Evolutionary conservation across 2,329 filamentous ascomycete species (phyloP), one percentile per base, ranked within the genome.

Genomic region (Scytalidium lignicola): DNA sequence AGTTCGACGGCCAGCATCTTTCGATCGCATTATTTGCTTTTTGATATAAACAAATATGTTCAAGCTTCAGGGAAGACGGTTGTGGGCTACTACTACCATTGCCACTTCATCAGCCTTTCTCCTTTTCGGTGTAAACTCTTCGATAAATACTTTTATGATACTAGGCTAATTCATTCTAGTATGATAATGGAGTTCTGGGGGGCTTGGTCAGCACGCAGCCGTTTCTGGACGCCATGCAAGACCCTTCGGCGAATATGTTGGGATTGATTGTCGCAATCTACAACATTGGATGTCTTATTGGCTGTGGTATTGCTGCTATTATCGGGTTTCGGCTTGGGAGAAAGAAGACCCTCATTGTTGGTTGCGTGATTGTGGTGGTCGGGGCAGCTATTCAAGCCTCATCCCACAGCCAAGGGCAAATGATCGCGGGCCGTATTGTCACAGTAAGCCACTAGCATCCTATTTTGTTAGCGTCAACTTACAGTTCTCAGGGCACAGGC

Each of bases 251-350:
- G 3, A 60, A 65, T 2, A 64, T 73, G 62, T 65, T 72, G 19
- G 68, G 68, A 3, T 51, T 72, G 3, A 73, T 75, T 40, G 71
- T 73, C 3, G 69, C 70, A 7, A 72, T 74, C 8, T 70, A 66
- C 41, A 66, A 70, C 20, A 75, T 79, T 17, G 51, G 51, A 40
- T 82, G 79, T 62, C 77, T 78, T 50, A 48, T 70, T 46, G 74
- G 73, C 48, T 72, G 72, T 37, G 53, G 74, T 19, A 52, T 69
- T 44, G 69, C 68, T 26, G 63, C 71, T 23, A 63, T 68, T 54
- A 62, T 78, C 39, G 77, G 77, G 7, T 76, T 59, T 52, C 65
- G 70, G n/a, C 71, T 82, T 23, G 79, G 79, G 22, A 71, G 79
- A n/a, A 73, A 74, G 56, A 70, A 69, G 22, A 77, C 76, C 21